Evolutionary conservation across 2,329 filamentous ascomycete genomes (phyloP), one percentile per base, ranked within the genome.

Genomic region (Cadophora gregata): DNA sequence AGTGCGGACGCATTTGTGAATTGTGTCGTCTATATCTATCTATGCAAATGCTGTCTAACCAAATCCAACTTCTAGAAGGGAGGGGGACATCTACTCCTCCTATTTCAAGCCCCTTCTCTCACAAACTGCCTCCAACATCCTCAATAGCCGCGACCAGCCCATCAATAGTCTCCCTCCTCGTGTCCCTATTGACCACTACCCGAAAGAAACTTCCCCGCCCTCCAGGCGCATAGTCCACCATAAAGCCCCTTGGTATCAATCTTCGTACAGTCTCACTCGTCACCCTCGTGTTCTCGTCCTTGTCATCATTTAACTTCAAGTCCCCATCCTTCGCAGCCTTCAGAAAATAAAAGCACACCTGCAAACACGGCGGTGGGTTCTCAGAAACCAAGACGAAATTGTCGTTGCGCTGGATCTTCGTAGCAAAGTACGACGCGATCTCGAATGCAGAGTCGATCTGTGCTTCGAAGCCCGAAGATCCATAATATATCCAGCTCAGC

Each of bases 271-370:
- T 83, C 47, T 79, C 78, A 70, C 82, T 82, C 4, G 89, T 92
- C 6, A 82, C 76, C 71, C 77, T 80, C 61, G 84, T 84, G 75
- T 90, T 90, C 61, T 76, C 77, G 64, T 69, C 77, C 70, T 72
- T 78, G 68, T 71, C 80, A 65, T 66, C 72, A 1, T 78, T 75
- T 63, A 91, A 70, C 1, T 78, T 75, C 64, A 91, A 70, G 65
- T 78, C 73, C 2, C 88, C 86, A 1, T 81, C 81, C 0, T 87
- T 87, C 0, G 90, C 88, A 75, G 81, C 81, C 0, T 87, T 87
- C 0, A 90, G 88, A 75, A 92, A 93, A 78, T 97, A 97, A 78
- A 98, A 98, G 82, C 95, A 97, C 25, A 98, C 91, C 80, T 98
- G 96, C 77, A 97, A 81, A 79, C 95, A 98, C 0, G 93, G 92